Base-by-base conservation (phyloP, 148 eudicot species). In the Polygonum maritimum region DNA sequence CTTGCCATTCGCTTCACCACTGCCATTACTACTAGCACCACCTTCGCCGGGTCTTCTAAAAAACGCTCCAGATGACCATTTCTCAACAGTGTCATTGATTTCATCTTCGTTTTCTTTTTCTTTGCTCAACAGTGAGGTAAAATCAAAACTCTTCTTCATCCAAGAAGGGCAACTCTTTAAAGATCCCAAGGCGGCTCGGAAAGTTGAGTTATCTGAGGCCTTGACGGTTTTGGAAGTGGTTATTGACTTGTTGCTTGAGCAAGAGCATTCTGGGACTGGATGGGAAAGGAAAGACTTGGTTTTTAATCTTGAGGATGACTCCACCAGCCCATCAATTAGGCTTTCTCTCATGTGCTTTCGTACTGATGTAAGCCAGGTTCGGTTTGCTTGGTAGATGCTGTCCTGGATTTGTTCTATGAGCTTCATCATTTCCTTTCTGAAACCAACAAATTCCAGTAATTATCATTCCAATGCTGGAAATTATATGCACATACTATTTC, bases 191-290 rank as follows among this genome's bases (percentile, higher is more conserved):
- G 80, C 77, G 67, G 81, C 80, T 35, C 18, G 79, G 70, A 87
- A 76, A 19, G 79, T 80, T 6, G 82, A 78, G 55, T 48, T 51
- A 19, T 70, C 52, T 15, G 77, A 78, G 71, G 84, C 77, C 36
- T 58, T 82, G 48, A 87, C 74, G 74, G 82, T 77, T 47, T 22
- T 48, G 14, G 39, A 31, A 44, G 86, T 49, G 47, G 51, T 79
- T 74, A 73, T 22, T 3, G 74, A 48, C 36, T 77, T 78, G 14
- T 49, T 76, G 51, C 83, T 82, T 71, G 44, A 71, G 81, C 98
- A 93, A 73, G 92, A 85, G 79, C 98, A 93, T 69, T 93, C 97
- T 2, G 94, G 94, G 65, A 87, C 85, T 0, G 94, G 97, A 76
- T 89, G 90, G 15, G 94, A 87, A 22, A 93, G 97, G 80, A 91